A percentile compares a stretch with the other conserved stretches of the same genome.
Evolutionary conservation across 164 flowering plant species (phyloP).

Genomic region (Paratinospora sagittata): DNA sequence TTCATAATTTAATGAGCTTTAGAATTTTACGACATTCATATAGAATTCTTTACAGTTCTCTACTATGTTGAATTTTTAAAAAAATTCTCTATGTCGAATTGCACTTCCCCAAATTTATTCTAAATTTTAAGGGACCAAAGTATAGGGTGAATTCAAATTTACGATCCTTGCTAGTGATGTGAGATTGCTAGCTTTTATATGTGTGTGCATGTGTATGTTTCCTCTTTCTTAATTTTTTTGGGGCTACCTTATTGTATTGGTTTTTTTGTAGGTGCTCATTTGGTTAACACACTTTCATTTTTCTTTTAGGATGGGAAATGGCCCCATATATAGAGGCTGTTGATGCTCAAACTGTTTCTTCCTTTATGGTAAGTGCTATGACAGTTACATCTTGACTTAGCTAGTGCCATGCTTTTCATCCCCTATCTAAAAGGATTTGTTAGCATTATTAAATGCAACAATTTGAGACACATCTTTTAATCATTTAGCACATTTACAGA

Average conservation of each 20-base stretch:
- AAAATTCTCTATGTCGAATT: no score
- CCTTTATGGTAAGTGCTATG: slow-evolving; percentile 49
- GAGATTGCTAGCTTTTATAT: no score
- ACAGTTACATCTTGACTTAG: not conserved
- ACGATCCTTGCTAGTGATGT: no score
- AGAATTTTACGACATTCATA: no score
- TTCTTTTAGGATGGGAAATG: slow-evolving; percentile 84
- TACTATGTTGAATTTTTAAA: no score
- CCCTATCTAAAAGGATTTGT: not conserved
- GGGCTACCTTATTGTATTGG: not conserved
- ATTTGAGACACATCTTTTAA: not conserved
- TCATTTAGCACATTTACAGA: not conserved
- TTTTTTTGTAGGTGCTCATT: not conserved
- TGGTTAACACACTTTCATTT: not conserved
- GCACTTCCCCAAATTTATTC: no score
- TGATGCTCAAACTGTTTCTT: slow-evolving; percentile 60
- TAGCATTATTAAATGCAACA: not conserved
- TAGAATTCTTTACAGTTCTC: no score
- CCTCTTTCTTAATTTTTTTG: no score
- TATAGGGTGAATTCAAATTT: no score
- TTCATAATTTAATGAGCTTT: no score
- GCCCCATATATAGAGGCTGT: slow-evolving; percentile 94
- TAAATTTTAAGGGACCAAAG: no score
- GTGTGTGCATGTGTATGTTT: not conserved
- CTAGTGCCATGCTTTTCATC: not conserved